Base-by-base conservation (phyloP, 2,329 filamentous ascomycete genomes). In the Fusarium haematococcum region DNA sequence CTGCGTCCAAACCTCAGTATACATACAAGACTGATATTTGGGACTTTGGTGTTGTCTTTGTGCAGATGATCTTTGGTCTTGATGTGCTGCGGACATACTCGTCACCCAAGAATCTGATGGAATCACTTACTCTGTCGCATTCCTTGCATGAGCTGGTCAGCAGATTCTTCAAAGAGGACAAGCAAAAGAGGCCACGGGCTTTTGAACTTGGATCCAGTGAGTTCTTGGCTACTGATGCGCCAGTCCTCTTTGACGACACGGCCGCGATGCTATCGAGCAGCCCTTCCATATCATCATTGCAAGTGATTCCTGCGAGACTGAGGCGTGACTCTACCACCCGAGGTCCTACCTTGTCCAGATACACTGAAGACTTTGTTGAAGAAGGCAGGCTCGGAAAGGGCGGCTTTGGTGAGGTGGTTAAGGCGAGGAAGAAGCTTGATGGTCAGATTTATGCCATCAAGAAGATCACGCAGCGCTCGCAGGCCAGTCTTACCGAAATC, bases 361-460 rank as follows among this genome's bases (percentile, higher is more conserved):
- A 98, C 80, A 90, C 89, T 13, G 93, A 93, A 78, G 97, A 98
- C 77, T 99, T 97, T 83, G 92, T 95, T 20, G 95, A 98, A 83
- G 92, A 97, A 79, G 95, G 94, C 16, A 91, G 94, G 6, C 87
- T 99, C 14, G 97, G 97, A 4, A 97, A 96, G 81, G 97, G 97
- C 50, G 97, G 96, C 0, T 99, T 98, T 83, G 97, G 97, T 6
- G 95, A 98, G 83, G 97, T 99, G 25, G 95, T 98, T 65, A 97
- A 98, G 81, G 96, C 96, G 4, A 91, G 96, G 35, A 97, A 98
- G 82, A 98, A 97, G 84, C 90, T 98, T 5, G 97, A 98, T 80
- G 94, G 94, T 1, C 94, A 95, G 67, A 92, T 97, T 50, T 99
- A 98, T 83, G 97, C 97, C 20, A 94, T 99, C 80, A 99, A 99